Base-by-base conservation (phyloP, 2,329 filamentous ascomycete species). In the Trichoderma asperellum region DNA sequence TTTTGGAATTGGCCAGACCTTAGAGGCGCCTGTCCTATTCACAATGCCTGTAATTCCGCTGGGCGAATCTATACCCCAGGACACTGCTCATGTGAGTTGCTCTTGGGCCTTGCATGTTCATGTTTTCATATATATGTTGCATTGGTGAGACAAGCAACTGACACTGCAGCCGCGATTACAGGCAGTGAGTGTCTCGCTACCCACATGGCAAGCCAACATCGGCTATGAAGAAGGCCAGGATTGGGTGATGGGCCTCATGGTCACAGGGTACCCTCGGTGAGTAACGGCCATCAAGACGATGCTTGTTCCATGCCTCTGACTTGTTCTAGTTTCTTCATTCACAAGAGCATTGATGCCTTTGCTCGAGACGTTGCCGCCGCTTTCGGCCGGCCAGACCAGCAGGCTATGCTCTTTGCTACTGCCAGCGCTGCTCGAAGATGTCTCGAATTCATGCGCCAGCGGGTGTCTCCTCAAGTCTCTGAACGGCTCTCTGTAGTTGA, bases 101-200 rank as follows among this genome's bases (percentile, higher is more conserved):
- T 5, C 34, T 21, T 27, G 10, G 11, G 10, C 21, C 10, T 35
- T 24, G 5, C 43, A 21, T 7, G 32, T 32, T 24, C 24, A 24
- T 24, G 24, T 24, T 24, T 24, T 24, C 24, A 24, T 40, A 21
- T 29, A 32, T 2, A 5, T 10, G 21, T 21, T 64, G 35, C 8
- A 21, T 37, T 58, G 21, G 4, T 43, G 32, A 18, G 24, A 29
- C 18, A 4, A 18, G 37, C 27, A 16, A 59, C 53, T 62, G 5
- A 69, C 21, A 32, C 32, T 5, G 53, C 18, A 27, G n/a, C 47
- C 29, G 14, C 8, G 18, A 27, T 32, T 16, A 62, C 40, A 97
- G 94, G 96, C 95, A 73, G 93, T 98, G 73, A 98, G 95, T 79
- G 95, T 98, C 53, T 98, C 96, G 18, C 84, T 99, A 32, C 96